Conservation (phyloP, 306 rosid genomes). For the cucumber (Cucumis sativus) region Cucumber_9930_V3 NC_026660.2:4779001-4779500, state of each 20-base stretch:
- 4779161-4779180: neutral
- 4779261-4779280: conserved; percentile 16
- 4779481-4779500: conserved; percentile 97
- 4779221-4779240: neutral
- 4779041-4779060: neutral
- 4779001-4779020: conserved; percentile 1
- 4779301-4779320: conserved; percentile 95
- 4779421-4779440: neutral
- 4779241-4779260: neutral
- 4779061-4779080: neutral
- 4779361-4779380: conserved; percentile 64
- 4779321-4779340: conserved; percentile 92
- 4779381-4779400: neutral
- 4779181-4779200: neutral
- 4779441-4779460: conserved; percentile 35
- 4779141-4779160: neutral
- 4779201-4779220: neutral
- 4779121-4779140: neutral
- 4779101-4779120: neutral
- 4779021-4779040: neutral
- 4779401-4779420: neutral
- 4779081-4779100: neutral
- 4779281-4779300: conserved; percentile 90
- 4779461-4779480: conserved; percentile 99
- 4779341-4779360: conserved; percentile 94